These are phyloP conservation scores for Aspergillus aculeatus DNA, from an alignment of 2,329 filamentous ascomycete genomes.

Conservation along the genomic window DNA sequence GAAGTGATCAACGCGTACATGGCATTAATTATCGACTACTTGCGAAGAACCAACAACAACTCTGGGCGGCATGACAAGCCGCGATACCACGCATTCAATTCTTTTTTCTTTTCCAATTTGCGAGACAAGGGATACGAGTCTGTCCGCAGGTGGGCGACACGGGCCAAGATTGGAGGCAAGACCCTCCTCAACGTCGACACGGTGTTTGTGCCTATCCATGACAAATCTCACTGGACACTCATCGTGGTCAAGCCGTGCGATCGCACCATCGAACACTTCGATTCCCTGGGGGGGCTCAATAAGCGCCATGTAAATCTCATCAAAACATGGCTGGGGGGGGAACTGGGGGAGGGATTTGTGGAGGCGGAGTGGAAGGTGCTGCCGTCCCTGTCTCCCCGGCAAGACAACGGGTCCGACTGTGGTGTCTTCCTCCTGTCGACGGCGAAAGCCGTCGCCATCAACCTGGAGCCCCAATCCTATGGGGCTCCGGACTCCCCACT, in stretches of 20 bases:
- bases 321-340: constrained; percentile 44
- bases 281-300: constrained; percentile 42
- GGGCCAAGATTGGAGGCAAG: constrained; percentile 49
- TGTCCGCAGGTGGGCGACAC: constrained; percentile 45
- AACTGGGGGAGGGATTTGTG: constrained; percentile 41
- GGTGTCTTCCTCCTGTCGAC: constrained; percentile 52
- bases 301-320: constrained; percentile 33
- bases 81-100: constrained; percentile 44
- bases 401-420: constrained; percentile 50
- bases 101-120: constrained; percentile 47
- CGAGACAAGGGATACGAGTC: constrained; percentile 41
- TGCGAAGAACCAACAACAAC: constrained; percentile 35
- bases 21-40: constrained; percentile 40
- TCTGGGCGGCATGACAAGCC: constrained; percentile 36
- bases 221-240: constrained; percentile 49
- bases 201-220: constrained; percentile 50
- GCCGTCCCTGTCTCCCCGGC: constrained; percentile 42
- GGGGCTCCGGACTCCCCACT: constrained; percentile 39
- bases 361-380: constrained; percentile 47
- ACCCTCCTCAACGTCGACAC: constrained; percentile 46
- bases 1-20: constrained; percentile 49
- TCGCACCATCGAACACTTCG: constrained; percentile 49
- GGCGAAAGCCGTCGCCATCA: constrained; percentile 48
- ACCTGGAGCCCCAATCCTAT: constrained; percentile 45
- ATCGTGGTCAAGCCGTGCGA: constrained; percentile 45